Evolutionary conservation across 177 flowering plant genomes (phyloP), one percentile per base, ranked within the genome.

Genomic region (Vitis hybrid): DNA sequence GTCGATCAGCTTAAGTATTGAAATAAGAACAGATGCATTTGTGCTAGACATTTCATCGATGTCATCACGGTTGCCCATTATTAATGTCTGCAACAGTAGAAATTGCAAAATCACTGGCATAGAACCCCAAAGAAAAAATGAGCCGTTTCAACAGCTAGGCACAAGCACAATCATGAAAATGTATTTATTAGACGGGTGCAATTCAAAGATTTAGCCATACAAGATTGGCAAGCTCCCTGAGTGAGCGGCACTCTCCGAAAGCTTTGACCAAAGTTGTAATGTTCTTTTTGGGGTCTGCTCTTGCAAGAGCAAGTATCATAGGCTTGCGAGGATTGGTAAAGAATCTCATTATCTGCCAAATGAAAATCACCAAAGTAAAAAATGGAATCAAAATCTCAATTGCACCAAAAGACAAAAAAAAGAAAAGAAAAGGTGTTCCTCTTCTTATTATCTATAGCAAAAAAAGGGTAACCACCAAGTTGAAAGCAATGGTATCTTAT

Each of bases 261-360:
- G 99, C 99, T 86, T 93, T 96, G 67, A 96, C 97, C 83, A 96
- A 79, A 64, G 98, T 94, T 26, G 90, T 88, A 52, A 96, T 85
- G 74, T 94, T 96, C 88, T 96, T 96, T 71, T 96, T 96, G 0
- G 99, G 99, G 79, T 96, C 99, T 49, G 99, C 96, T 77, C 99
- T 86, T 57, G 99, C 97, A 80, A 96, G 97, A 61, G 99, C 99
- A 73, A 96, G 97, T 70, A 96, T 96, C 98, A 96, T 91, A 63
- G 99, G 99, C 83, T 96, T 96, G 62, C 90, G 89, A 40, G 97
- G 94, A 60, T 96, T 96, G 76, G 91, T 79, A 72, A 96, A 94
- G 86, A 96, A 96, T 48, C 99, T 93, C 99, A 94, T 94, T 77
- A 96, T 89, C 99, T 96, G 91, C 80, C 70, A 71, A 54, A 72